phyloP scores from a whole-genome alignment of 805 yeast species.

The Metschnikowia vanudenii region DNA sequence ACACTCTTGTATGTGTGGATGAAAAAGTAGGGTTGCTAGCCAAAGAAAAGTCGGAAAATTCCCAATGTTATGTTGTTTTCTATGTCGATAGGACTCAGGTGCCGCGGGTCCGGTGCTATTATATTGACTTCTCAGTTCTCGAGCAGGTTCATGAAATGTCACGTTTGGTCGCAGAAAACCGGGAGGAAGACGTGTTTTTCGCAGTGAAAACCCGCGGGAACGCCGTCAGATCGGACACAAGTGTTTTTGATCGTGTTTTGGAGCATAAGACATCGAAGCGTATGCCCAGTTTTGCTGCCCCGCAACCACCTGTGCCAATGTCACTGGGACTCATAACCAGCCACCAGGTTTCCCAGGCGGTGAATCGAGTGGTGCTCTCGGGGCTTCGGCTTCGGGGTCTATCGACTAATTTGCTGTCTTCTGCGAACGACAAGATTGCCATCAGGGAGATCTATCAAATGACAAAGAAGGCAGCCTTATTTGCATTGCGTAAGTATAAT shows the following conservation, averaged over 20 bases:
- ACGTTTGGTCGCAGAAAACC: not conserved
- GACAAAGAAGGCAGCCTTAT: constrained; percentile 38
- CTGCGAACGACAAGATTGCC: constrained; percentile 33
- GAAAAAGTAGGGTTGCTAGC: constrained; percentile 12
- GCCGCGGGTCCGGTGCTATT: constrained; percentile 18
- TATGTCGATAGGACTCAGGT: constrained; percentile 20
- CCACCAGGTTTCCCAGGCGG: constrained; percentile 34
- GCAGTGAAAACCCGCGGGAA: constrained; percentile 4
- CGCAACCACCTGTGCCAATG: constrained; percentile 10
- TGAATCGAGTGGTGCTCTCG: constrained; percentile 36
- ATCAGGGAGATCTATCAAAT: constrained; percentile 42
- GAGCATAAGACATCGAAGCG: constrained; percentile 23
- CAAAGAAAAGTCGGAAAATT: constrained; percentile 3
- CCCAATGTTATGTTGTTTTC: constrained; percentile 23
- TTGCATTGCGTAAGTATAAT: constrained; percentile 38
- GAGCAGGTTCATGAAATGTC: constrained; percentile 8
- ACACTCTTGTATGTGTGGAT: constrained; percentile 4
- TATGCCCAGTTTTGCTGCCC: constrained; percentile 11
- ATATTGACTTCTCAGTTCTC: constrained; percentile 22
- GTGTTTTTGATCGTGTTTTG: constrained; percentile 37
- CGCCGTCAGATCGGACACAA: constrained; percentile 17
- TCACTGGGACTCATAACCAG: constrained; percentile 22
- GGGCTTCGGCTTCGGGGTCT: constrained; percentile 44
- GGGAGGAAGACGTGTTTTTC: constrained; percentile 7
- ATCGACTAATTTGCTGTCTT: constrained; percentile 21